Base-by-base conservation (phyloP, 2,329 filamentous ascomycete genomes). In the Cytospora piceae region DNA sequence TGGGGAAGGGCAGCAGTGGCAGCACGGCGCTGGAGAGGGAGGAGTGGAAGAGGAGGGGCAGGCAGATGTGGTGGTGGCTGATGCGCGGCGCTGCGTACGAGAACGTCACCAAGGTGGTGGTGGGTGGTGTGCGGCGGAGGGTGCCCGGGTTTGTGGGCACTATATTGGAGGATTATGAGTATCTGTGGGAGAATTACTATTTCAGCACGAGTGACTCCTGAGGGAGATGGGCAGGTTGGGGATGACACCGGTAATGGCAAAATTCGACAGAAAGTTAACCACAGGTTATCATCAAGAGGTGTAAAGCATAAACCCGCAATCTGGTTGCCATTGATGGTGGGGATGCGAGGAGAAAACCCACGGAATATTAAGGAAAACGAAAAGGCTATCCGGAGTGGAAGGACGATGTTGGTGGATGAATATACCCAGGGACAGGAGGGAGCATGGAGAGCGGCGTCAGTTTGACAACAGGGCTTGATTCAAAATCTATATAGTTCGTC, bases 61-160 rank as follows among this genome's bases (percentile, higher is more conserved):
- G 93, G 93, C 89, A 88, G 2, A 90, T 97, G 82, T 91, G 89
- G 24, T 98, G 95, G 94, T 99, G 95, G 95, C 80, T 86, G 31
- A 95, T 99, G 92, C 87, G 94, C 67, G 94, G 95, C n/a, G 93
- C 94, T 2, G 96, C 96, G 72, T 99, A 99, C 78, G 92, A 98
- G 78, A 92, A 93, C 72, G 84, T 97, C 67, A 96, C 93, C 57
- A 92, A 91, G 77, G 86, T 87, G 5, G 77, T 94, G 17, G 89
- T 94, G 9, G 82, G 82, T 34, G 90, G 88, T 72, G 84, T 97
- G 70, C 89, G 87, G 70, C 90, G 89, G 73, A 88, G 91, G 61
- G 83, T 97, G 77, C 86, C 96, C 56, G 88, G 91, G 70, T 86
- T 99, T 74, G 83, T 97, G 29, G 91, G 89, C 11, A 92, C 91